A percentile compares a stretch with the other conserved stretches of the same genome.
Conservation (phyloP, 2,329 filamentous ascomycete species). For the Westerdykella ornata region DNA sequence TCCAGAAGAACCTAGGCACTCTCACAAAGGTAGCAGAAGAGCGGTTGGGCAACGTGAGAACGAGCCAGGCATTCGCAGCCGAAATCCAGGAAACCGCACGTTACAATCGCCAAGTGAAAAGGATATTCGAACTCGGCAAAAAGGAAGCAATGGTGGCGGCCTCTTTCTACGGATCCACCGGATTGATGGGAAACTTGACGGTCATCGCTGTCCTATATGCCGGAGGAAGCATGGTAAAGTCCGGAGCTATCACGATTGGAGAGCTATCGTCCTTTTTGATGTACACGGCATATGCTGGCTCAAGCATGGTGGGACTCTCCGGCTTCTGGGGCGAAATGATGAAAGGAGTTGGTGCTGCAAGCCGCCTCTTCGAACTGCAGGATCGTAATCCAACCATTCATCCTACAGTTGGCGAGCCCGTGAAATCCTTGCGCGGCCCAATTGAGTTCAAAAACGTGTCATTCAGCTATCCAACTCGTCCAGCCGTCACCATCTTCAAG, state of each 20-base stretch:
- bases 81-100: slow-evolving; percentile 84
- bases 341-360: slow-evolving; percentile 98
- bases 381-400: slow-evolving; percentile 80
- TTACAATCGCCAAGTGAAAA: slow-evolving; percentile 87
- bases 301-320: slow-evolving; percentile 86
- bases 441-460: slow-evolving; percentile 81
- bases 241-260: slow-evolving; percentile 78
- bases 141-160: slow-evolving; percentile 83
- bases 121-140: slow-evolving; percentile 83
- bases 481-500: slow-evolving; percentile 86
- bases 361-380: slow-evolving; percentile 88
- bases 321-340: slow-evolving; percentile 98
- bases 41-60: slow-evolving; percentile 92
- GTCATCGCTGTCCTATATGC: slow-evolving; percentile 85
- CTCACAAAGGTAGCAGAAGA: slow-evolving; percentile 97
- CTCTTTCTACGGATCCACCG: slow-evolving; percentile 79
- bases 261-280: slow-evolving; percentile 96
- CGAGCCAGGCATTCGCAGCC: slow-evolving; percentile 90
- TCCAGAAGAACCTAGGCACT: slow-evolving; percentile 87
- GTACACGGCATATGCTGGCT: slow-evolving; percentile 85
- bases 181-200: slow-evolving; percentile 93
- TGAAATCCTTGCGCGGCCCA: slow-evolving; percentile 75
- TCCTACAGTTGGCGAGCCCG: slow-evolving; percentile 73
- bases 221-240: slow-evolving; percentile 82
- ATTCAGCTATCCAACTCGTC: slow-evolving; percentile 90